Base-by-base conservation (phyloP, 2,329 filamentous ascomycete genomes). In the Tolypocladium guangdongense region DNA sequence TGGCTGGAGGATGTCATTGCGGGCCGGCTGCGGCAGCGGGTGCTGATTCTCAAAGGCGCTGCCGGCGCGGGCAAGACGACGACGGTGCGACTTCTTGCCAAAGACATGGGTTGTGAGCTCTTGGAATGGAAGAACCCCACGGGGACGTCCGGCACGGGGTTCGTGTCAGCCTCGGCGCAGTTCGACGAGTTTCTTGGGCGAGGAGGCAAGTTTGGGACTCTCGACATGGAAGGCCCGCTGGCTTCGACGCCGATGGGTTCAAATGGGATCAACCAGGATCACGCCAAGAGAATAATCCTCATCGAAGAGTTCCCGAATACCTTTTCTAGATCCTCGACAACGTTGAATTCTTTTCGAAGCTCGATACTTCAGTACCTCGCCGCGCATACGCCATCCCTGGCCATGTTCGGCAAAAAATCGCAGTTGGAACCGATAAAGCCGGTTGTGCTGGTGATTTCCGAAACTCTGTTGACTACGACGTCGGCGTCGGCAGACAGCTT, bases 11-110 rank as follows among this genome's bases (percentile, higher is more conserved):
- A 85, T 63, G 88, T 90, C 20, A 79, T 90, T 57, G 68, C 70
- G 30, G 87, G 88, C 18, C 74, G 75, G 38, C 70, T 80, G 67
- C 75, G 80, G 55, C 83, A 95, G 74, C 81, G 87, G 56, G 66
- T 96, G 54, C 78, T 96, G 54, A 77, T 99, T 32, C 75, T 99
- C 45, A 96, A 95, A 68, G 93, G 93, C 12, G 84, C 90, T 36
- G 91, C 93, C 43, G 93, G 93, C 22, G 88, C 88, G 36, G 93
- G 90, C 33, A 99, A 99, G 71, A 97, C 93, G 0, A 90, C 90
- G 0, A 95, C 92, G 0, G 65, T 97, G 51, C 80, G 81, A 12
- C 73, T 96, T 24, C 77, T 99, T 37, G 86, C 91, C 5, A 82
- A 82, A 57, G 82, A 87, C n/a, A 74, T 97, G 73, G 80, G 78